Evolutionary conservation across 2,329 filamentous ascomycete genomes (phyloP), one percentile per base, ranked within the genome.

Genomic region (Ceratocystis papillata): DNA sequence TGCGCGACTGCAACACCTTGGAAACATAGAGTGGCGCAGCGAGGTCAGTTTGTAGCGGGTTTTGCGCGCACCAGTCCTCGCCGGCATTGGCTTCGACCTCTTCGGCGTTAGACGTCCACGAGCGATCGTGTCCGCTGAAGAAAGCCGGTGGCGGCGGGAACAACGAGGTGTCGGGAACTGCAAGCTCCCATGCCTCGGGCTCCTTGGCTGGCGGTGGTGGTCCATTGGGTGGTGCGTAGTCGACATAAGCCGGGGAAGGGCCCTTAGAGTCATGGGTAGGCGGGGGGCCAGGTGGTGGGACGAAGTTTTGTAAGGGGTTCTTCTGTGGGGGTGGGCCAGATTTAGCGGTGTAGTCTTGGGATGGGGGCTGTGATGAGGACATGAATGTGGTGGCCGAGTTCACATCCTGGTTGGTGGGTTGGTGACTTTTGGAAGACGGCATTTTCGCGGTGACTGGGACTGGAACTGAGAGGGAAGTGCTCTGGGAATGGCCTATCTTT

Each of bases 81-180:
- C 85, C 89, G 1, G 81, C 81, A 28, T 83, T 80, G 68, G 86
- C 84, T 68, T 89, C 82, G 62, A 79, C 78, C 69, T 82, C 80
- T 1, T 81, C 81, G 1, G 89, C 86, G 74, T 93, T 93, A 72
- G 83, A 85, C 1, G 86, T 81, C 0, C 85, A 83, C 12, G 87
- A 90, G 41, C 74, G 76, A 68, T 88, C 83, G 71, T 84, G 84
- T 62, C 83, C 83, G 65, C 76, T 76, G 74, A 84, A 85, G 72
- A 90, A 80, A 37, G 82, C 81, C 0, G 88, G 88, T 0, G 88
- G 88, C 0, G 87, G 87, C 1, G 88, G 88, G 55, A 91, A 83
- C 8, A 88, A 79, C 0, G 87, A 79, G 1, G 84, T 90, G 73
- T 91, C 88, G 0, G 88, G 87, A 1, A 90, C 86, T 2, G 85